phyloP scores from a whole-genome alignment of 1,139 yeast species.

The Geotrichum bryndzae region DNA sequence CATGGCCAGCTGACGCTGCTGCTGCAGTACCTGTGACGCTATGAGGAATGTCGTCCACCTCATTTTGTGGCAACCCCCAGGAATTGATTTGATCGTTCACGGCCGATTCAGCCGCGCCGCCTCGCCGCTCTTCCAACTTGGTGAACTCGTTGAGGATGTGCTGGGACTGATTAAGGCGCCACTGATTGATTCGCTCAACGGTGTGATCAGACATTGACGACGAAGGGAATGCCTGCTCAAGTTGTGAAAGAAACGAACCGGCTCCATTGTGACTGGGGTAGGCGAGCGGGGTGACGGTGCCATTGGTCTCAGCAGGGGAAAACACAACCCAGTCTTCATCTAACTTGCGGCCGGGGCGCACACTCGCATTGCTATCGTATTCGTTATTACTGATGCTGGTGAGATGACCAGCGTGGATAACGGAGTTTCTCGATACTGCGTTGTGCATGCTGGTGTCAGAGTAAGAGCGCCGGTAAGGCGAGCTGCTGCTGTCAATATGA shows the following conservation, averaged over 20 bases:
- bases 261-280: conserved; percentile 36
- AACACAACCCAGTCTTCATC: neutral
- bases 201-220: conserved; percentile 24
- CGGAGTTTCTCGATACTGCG: too few species aligned
- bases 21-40: too few species aligned
- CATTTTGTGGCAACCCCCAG: neutral
- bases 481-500: too few species aligned
- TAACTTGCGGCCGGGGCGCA: too few species aligned
- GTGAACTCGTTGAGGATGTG: conserved; percentile 31
- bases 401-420: too few species aligned
- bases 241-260: conserved; percentile 33
- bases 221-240: neutral
- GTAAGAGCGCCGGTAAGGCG: too few species aligned
- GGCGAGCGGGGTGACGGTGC: conserved; percentile 29
- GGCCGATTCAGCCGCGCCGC: neutral
- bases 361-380: too few species aligned
- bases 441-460: too few species aligned
- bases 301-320: conserved; percentile 11
- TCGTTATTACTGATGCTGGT: too few species aligned
- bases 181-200: conserved; percentile 36
- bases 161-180: conserved; percentile 38
- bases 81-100: neutral
- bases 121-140: conserved; percentile 25
- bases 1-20: too few species aligned
- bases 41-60: neutral